Base-by-base conservation (phyloP, 352 stramenopile genomes). In the Phytophthora pistaciae region DNA sequence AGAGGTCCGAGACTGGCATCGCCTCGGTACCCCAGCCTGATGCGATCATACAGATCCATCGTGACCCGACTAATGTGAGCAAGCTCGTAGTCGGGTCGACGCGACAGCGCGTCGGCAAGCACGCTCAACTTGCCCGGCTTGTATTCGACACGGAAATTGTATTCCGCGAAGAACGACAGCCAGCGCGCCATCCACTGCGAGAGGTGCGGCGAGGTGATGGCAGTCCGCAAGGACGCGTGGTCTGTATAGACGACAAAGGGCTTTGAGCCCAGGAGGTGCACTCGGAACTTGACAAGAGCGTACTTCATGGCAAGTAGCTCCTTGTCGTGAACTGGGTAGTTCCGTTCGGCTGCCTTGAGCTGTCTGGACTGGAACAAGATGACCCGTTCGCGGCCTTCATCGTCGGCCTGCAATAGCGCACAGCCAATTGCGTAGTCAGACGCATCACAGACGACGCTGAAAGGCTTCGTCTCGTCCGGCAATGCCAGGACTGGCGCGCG, bases 131-230 rank as follows among this genome's bases (percentile, higher is more conserved):
- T 44, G 38, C 38, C 38, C 38, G 38, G 57, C 48, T 72, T 72
- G 38, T 72, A 72, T 25, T 68, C 65, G 20, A 72, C 60, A 6
- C 20, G 38, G 21, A 72, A 57, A 33, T 72, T 72, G 57, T 61
- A 72, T 67, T 72, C 65, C 49, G 36, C 27, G 57, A 72, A 72
- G 57, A 72, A 72, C 21, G 56, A 53, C 13, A 72, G 65, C 65
- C 57, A 72, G 14, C 65, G 23, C 14, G 56, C 56, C 65, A 72
- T 72, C 10, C 57, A 40, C 20, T 62, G 56, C 10, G 56, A 62
- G 11, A n/a, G 14, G 14, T 44, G 38, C 38, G 38, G 38, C 38
- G 38, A 18, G 38, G n/a, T 44, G 11, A 18, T 5, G 38, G 38
- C 38, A 6, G 38, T 44, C 38, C 38, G 10, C 38, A 44, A 44